Base-by-base conservation (phyloP, 768 basidiomycete species). In the Russula virescens region DNA sequence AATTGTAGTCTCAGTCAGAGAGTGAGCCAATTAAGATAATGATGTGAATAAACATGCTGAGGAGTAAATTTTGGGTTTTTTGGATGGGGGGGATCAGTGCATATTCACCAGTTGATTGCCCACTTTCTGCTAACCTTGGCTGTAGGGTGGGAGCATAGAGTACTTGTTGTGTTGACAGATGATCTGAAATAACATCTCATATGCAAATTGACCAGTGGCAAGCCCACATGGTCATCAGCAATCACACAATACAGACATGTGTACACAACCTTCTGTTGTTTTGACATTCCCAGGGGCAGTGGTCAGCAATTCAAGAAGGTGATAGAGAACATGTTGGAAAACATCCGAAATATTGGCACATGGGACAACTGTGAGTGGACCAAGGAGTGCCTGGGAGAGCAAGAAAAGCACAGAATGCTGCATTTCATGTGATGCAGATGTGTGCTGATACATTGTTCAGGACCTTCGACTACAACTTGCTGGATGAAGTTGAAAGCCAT, bases 261-360 rank as follows among this genome's bases (percentile, higher is more conserved):
- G 82, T 38, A 98, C 72, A 4, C 96, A 83, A 9, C 92, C 95
- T 75, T 98, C 96, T 4, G 88, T 83, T 85, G 98, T 91, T 31
- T 92, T 93, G 54, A 82, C 76, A 71, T 86, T 85, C 19, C 89
- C 83, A 63, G 94, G 87, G 0, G 91, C 87, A 69, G 90, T 91
- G 66, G 98, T 76, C 19, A 99, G 79, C 66, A 96, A 95, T 65
- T 98, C 94, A 34, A 98, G 74, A 45, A 98, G 81, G 5, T 94
- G 95, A 75, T 97, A 97, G 43, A 98, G 76, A 59, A 96, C 87
- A 40, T 84, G 81, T 72, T 92, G 89, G 78, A 98, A 97, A 23
- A 95, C 81, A 62, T 92, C 87, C 63, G 89, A 85, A 38, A 94
- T 82, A 28, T 69, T 90, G 72, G 26, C 83, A 81, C 60, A 86